Evolutionary conservation across 306 rosid species (phyloP).

Genomic region (Acacia melanoxylon): DNA sequence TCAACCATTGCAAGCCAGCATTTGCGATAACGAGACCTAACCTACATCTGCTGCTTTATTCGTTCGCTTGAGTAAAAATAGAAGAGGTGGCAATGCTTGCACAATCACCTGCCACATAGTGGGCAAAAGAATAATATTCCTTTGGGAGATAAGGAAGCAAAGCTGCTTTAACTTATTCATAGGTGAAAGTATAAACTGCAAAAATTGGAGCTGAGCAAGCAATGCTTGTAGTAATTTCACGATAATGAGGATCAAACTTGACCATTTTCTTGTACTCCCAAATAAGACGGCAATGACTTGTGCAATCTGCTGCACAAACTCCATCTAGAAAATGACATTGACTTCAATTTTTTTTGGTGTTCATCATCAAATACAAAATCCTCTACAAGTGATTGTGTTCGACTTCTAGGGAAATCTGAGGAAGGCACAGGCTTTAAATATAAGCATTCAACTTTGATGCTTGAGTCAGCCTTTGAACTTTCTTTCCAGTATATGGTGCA

Average conservation of each 20-base stretch:
- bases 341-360: constrained; percentile 49
- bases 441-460: constrained; percentile 41
- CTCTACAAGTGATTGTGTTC: constrained; percentile 17
- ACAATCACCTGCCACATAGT: too few relatives aligned
- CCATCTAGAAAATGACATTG: constrained; percentile 25
- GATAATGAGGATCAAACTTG: constrained; percentile 9
- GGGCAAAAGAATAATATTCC: too few relatives aligned
- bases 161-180: too few relatives aligned
- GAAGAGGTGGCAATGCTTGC: too few relatives aligned
- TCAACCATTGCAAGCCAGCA: too few relatives aligned
- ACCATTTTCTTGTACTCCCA: constrained; percentile 43
- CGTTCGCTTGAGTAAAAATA: too few relatives aligned
- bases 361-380: constrained; percentile 29
- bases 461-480: constrained; percentile 66
- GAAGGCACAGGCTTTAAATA: constrained; percentile 5
- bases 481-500: constrained; percentile 69
- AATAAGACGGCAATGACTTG: constrained; percentile 59
- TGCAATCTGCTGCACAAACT: constrained; percentile 18
- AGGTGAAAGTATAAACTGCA: too few relatives aligned
- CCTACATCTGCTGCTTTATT: too few relatives aligned
- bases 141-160: too few relatives aligned
- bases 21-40: too few relatives aligned
- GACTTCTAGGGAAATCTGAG: constrained; percentile 2
- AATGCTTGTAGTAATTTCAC: too few relatives aligned
- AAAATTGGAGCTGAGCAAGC: too few relatives aligned